These are phyloP conservation scores for Magnolia sinica DNA, from an alignment of 164 flowering plant species.

Conservation along the genomic window DNA sequence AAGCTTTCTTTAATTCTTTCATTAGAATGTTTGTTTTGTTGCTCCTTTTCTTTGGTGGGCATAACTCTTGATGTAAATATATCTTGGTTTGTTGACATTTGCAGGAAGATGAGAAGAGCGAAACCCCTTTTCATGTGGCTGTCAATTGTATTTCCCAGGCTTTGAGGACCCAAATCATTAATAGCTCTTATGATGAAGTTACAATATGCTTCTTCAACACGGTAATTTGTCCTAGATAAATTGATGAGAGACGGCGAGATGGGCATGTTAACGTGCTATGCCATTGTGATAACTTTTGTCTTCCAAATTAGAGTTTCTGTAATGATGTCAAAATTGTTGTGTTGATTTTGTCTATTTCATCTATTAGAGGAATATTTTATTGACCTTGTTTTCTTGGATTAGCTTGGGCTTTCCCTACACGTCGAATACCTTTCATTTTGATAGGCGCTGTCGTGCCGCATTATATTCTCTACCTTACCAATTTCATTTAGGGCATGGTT, in stretches of 20 bases:
- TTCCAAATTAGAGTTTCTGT: too few relatives aligned
- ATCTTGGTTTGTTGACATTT: slow-evolving; percentile 9
- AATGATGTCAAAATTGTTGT: too few relatives aligned
- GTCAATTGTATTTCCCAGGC: slow-evolving; percentile 64
- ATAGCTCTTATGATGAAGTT: slow-evolving; percentile 78
- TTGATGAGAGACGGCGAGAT: background rate
- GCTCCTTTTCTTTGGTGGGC: background rate
- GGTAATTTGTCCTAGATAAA: slow-evolving; percentile 40
- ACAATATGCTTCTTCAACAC: slow-evolving; percentile 95
- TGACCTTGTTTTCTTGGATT: background rate
- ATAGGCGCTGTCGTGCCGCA: background rate
- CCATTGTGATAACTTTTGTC: background rate
- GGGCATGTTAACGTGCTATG: background rate
- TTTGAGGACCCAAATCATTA: slow-evolving; percentile 75
- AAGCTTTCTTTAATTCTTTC: background rate
- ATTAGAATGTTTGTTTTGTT: background rate
- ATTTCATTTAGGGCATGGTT: too few relatives aligned
- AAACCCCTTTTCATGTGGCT: slow-evolving; percentile 64
- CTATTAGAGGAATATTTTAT: background rate
- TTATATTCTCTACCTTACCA: too few relatives aligned
- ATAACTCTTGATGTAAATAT: background rate
- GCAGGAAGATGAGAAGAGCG: slow-evolving; percentile 56
- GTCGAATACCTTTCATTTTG: background rate
- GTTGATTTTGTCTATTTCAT: too few relatives aligned
- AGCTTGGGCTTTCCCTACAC: background rate